phyloP scores from a whole-genome alignment of 257 asterid species.

The Verbascum thapsus region DNA sequence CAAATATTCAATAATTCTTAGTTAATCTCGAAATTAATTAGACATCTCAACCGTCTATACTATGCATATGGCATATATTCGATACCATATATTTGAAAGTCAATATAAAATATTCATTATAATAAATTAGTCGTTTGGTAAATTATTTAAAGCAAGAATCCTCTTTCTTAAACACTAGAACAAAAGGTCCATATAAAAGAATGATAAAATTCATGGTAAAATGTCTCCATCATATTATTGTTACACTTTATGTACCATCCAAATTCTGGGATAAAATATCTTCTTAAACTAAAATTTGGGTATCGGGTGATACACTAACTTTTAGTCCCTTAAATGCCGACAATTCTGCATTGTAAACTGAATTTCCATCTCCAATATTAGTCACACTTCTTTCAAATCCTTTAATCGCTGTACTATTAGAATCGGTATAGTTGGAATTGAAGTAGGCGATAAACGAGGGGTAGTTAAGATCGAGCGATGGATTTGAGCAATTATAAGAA shows the following conservation, averaged over 20 bases:
- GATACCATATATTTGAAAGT: no score
- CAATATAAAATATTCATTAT: no score
- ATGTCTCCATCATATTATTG: slow-evolving; percentile 26
- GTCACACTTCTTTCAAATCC: slow-evolving; percentile 65
- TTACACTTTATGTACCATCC: background rate
- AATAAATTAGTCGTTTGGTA: no score
- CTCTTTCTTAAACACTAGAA: no score
- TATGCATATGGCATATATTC: no score
- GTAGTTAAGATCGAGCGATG: slow-evolving; percentile 66
- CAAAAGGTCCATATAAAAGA: no score
- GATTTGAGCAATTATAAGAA: slow-evolving; percentile 47
- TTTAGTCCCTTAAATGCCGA: slow-evolving; percentile 42
- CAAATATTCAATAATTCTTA: no score
- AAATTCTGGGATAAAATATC: background rate
- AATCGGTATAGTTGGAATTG: slow-evolving; percentile 14
- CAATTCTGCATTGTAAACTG: slow-evolving; percentile 44
- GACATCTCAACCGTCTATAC: no score
- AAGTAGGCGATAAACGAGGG: slow-evolving; percentile 73
- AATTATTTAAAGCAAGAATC: no score
- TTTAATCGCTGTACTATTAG: slow-evolving; percentile 13
- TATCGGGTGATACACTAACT: slow-evolving; percentile 56
- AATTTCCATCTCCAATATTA: slow-evolving; percentile 47
- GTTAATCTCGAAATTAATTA: no score
- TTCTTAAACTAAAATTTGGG: slow-evolving; percentile 45
- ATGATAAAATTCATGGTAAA: background rate